phyloP scores from a whole-genome alignment of 305 asterid genomes.

The Fraxinus platypoda region DNA sequence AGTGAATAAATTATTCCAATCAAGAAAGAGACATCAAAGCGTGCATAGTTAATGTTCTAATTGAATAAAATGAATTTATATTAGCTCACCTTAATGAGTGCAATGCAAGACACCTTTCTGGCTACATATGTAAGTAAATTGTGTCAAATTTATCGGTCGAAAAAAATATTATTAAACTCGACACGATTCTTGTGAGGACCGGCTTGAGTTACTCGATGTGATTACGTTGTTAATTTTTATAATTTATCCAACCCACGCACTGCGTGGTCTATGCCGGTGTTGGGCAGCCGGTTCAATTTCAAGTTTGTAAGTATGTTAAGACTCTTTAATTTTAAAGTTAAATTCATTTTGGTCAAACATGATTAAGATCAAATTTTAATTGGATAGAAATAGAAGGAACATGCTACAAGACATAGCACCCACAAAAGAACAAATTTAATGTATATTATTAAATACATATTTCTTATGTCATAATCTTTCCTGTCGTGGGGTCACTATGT shows the following conservation, averaged over 20 bases:
- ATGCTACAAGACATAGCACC: constrained; percentile 39
- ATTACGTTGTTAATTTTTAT: background rate
- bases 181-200: background rate
- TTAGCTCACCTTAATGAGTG: background rate
- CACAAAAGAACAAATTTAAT: constrained; percentile 27
- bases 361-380: background rate
- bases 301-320: too few relatives aligned
- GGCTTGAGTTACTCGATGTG: background rate
- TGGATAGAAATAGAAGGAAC: constrained; percentile 17
- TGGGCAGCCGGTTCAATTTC: background rate
- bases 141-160: background rate
- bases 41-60: background rate
- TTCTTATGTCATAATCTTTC: constrained; percentile 4
- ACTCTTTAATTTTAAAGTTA: too few relatives aligned
- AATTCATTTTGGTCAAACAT: background rate
- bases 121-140: background rate
- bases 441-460: constrained; percentile 4
- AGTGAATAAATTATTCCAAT: background rate
- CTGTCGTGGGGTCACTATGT: constrained; percentile 4
- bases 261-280: background rate
- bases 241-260: background rate
- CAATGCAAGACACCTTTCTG: background rate
- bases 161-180: background rate
- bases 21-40: background rate
- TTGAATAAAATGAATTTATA: background rate